A percentile compares a stretch with the other conserved stretches of the same genome.
Evolutionary conservation across 2,329 filamentous ascomycete genomes (phyloP).

Genomic region (Aspergillus viridinutans): DNA sequence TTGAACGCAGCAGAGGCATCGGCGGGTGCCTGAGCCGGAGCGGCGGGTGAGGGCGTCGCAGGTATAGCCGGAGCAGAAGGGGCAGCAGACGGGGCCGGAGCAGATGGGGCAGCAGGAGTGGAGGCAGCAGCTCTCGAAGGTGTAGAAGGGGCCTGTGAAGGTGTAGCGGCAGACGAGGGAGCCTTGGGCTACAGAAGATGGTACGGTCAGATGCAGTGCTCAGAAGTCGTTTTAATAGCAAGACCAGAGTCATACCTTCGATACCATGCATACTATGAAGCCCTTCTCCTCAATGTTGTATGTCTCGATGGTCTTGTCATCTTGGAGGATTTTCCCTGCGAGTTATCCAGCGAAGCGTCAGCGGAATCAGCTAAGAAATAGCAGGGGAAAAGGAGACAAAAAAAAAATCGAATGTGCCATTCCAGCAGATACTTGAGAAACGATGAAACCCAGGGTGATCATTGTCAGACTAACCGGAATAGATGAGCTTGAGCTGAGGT

Average conservation of each 20-base stretch:
- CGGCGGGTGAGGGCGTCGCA: slow-evolving; percentile 46
- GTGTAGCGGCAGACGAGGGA: slow-evolving; percentile 37
- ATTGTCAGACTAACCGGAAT: slow-evolving; percentile 67
- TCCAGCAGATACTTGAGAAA: not conserved
- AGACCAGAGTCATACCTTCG: slow-evolving; percentile 63
- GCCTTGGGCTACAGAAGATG: slow-evolving; percentile 63
- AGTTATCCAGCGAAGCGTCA: slow-evolving; percentile 13
- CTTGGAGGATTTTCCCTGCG: slow-evolving; percentile 93
- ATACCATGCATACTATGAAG: slow-evolving; percentile 97
- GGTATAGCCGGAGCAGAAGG: slow-evolving; percentile 42
- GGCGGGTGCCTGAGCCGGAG: slow-evolving; percentile 37
- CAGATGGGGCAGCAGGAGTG: slow-evolving; percentile 45
- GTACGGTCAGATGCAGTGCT: slow-evolving; percentile 18
- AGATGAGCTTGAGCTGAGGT: slow-evolving; percentile 90
- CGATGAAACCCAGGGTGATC: slow-evolving; percentile 1
- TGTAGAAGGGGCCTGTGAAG: slow-evolving; percentile 36
- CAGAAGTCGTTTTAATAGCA: not conserved
- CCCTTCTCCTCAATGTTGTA: slow-evolving; percentile 99
- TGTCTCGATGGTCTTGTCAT: slow-evolving; percentile 92
- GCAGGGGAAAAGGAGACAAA: not conserved
- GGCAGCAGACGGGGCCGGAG: slow-evolving; percentile 50
- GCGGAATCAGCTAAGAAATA: not conserved
- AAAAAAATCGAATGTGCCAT: not conserved
- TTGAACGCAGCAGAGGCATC: slow-evolving; percentile 48
- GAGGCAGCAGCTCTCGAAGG: slow-evolving; percentile 35